Evolutionary conservation across 306 rosid genomes (phyloP).

Genomic region (Cicer chorassanicum): DNA sequence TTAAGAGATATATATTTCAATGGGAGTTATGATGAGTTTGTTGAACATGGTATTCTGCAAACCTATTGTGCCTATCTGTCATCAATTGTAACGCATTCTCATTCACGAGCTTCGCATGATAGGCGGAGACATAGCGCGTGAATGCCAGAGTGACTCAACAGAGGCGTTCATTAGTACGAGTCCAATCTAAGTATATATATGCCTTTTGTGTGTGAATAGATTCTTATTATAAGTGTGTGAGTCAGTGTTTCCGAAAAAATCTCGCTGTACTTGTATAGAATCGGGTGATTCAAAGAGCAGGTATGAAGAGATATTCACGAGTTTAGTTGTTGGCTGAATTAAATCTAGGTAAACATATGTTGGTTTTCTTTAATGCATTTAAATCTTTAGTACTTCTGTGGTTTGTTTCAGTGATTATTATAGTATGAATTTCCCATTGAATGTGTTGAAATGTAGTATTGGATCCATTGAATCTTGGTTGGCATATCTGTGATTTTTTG

Average conservation of each 20-base stretch:
- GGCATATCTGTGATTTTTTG: constrained; percentile 20
- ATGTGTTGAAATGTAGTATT: constrained; percentile 18
- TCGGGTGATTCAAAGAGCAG: background rate
- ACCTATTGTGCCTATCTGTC: constrained; percentile 6
- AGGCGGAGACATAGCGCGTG: constrained; percentile 9
- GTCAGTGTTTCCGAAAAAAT: background rate
- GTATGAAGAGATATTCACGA: constrained; percentile 7
- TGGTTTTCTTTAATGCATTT: constrained; percentile 19
- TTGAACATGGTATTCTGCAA: background rate
- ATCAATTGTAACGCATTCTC: constrained; percentile 25
- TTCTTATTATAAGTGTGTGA: background rate
- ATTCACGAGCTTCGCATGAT: constrained; percentile 21
- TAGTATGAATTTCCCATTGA: background rate
- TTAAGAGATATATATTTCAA: background rate
- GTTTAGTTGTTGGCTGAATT: constrained; percentile 24
- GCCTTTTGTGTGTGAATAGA: background rate
- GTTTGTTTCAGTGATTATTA: background rate
- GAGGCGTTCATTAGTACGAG: background rate
- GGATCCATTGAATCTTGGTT: constrained; percentile 4
- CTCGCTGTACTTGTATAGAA: background rate
- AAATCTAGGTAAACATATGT: constrained; percentile 27
- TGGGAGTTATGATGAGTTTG: constrained; percentile 10
- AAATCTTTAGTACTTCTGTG: constrained; percentile 15
- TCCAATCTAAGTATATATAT: constrained; percentile 8
- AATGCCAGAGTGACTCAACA: background rate